Evolutionary conservation across 1,139 yeast species (phyloP), one percentile per base, ranked within the genome.

Genomic region (Suhomyces wounanorum): DNA sequence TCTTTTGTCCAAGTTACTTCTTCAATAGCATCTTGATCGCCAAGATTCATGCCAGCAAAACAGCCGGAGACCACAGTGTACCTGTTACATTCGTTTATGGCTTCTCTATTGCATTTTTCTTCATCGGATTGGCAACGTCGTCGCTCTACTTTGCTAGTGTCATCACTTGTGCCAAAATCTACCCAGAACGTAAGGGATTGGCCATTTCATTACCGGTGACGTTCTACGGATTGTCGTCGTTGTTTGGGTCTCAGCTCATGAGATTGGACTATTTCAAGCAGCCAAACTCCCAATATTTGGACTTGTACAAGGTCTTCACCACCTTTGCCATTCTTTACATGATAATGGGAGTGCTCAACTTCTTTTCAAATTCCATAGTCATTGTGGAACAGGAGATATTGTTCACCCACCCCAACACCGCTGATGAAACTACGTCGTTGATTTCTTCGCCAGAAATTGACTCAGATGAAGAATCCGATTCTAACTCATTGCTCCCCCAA

Each of bases 141-240:
- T 77, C 96, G 5, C 73, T 89, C 43, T 91, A 87, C 67, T 87
- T 91, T 62, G 80, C 89, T 54, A 82, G 91, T 43, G 72, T 91
- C 53, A 75, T 91, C 35, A 87, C 96, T 1, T 89, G 97, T 69
- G 96, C 97, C 2, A 84, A 86, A 58, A 80, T 90, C 25, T 88
- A 83, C 61, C 96, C 96, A 0, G 73, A 82, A 36, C 77, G 77
- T 44, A 87, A 89, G 54, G 88, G 96, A 2, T 70, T 92, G 54
- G 88, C 96, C 39, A 90, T 94, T 43, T 87, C 96, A 44, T 78
- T 89, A 37, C 98, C 98, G 0, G 92, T 94, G 3, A 83, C 96
- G 0, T 86, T 88, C 55, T 91, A 87, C 67, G 98, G 98, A 1
- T 65, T 90, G 28, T 86, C 96, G 9, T 83, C 96, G 3, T 71